These are phyloP conservation scores for Colletotrichum lindemuthianum DNA, from an alignment of 2,329 filamentous ascomycete genomes.

Conservation along the genomic window DNA sequence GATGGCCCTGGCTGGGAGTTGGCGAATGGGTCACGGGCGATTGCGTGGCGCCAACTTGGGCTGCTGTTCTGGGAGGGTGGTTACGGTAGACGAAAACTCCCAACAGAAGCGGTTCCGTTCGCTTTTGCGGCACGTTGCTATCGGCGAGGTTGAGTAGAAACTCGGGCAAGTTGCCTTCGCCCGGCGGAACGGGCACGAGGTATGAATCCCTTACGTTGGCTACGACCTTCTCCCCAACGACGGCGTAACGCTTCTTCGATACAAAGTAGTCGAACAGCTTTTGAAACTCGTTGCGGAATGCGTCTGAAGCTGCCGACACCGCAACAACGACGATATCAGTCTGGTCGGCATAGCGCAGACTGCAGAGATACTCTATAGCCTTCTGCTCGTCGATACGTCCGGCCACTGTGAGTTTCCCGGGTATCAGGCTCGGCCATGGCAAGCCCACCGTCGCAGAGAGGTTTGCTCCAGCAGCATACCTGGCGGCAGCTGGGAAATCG, in stretches of 20 bases:
- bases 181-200: slow-evolving; percentile 84
- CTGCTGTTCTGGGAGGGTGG: slow-evolving; percentile 52
- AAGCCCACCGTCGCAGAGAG: slow-evolving; percentile 65
- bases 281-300: slow-evolving; percentile 72
- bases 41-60: slow-evolving; percentile 40
- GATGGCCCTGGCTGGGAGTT: slow-evolving; percentile 48
- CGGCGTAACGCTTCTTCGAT: slow-evolving; percentile 84
- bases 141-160: slow-evolving; percentile 91
- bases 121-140: slow-evolving; percentile 77
- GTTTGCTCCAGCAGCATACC: slow-evolving; percentile 86
- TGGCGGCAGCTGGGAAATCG: slow-evolving; percentile 79
- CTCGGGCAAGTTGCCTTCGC: slow-evolving; percentile 77
- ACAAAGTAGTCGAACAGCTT: slow-evolving; percentile 89
- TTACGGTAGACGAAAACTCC: slow-evolving; percentile 87
- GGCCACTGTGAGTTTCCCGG: slow-evolving; percentile 74
- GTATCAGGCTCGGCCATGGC: slow-evolving; percentile 79
- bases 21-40: slow-evolving; percentile 42
- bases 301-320: slow-evolving; percentile 71
- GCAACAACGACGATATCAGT: slow-evolving; percentile 87
- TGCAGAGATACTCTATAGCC: slow-evolving; percentile 91
- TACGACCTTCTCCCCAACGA: slow-evolving; percentile 79
- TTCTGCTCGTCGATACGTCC: slow-evolving; percentile 84
- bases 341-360: slow-evolving; percentile 81
- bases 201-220: slow-evolving; percentile 90
- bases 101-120: slow-evolving; percentile 80